phyloP scores from a whole-genome alignment of 2,329 filamentous ascomycete species.

The Podosphaera fusca region DNA sequence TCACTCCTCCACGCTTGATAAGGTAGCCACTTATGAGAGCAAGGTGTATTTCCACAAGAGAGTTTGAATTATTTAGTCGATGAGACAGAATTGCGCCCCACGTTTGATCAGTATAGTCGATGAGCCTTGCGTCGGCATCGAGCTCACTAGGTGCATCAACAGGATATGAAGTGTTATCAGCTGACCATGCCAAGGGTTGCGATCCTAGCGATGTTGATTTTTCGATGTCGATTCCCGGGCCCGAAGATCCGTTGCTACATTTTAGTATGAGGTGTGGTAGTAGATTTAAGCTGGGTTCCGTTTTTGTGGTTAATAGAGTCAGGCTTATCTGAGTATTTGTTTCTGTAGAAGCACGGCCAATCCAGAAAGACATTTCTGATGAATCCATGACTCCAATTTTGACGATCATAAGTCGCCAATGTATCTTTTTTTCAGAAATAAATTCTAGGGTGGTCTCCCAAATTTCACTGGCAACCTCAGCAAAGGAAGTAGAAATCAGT shows the following conservation, averaged over 20 bases:
- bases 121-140: conserved; percentile 43
- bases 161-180: conserved; percentile 13
- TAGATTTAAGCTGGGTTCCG: conserved; percentile 38
- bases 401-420: conserved; percentile 56
- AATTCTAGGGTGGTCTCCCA: conserved; percentile 60
- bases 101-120: conserved; percentile 51
- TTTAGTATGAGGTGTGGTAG: conserved; percentile 31
- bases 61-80: conserved; percentile 34
- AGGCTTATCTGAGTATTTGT: conserved; percentile 26
- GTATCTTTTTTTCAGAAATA: conserved; percentile 43
- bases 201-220: conserved; percentile 38
- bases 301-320: conserved; percentile 41
- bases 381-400: conserved; percentile 46
- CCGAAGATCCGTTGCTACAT: conserved; percentile 19
- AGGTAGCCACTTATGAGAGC: conserved; percentile 41
- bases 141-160: conserved; percentile 24
- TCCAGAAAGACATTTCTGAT: conserved; percentile 39
- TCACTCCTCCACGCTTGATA: conserved; percentile 35
- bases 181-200: conserved; percentile 11
- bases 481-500: conserved; percentile 27
- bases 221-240: conserved; percentile 29
- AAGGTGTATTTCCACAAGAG: conserved; percentile 29
- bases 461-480: conserved; percentile 48
- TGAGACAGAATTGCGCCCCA: conserved; percentile 53
- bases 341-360: conserved; percentile 27